Base-by-base conservation (phyloP, 2,329 filamentous ascomycete species). In the Colletotrichum siamense region DNA sequence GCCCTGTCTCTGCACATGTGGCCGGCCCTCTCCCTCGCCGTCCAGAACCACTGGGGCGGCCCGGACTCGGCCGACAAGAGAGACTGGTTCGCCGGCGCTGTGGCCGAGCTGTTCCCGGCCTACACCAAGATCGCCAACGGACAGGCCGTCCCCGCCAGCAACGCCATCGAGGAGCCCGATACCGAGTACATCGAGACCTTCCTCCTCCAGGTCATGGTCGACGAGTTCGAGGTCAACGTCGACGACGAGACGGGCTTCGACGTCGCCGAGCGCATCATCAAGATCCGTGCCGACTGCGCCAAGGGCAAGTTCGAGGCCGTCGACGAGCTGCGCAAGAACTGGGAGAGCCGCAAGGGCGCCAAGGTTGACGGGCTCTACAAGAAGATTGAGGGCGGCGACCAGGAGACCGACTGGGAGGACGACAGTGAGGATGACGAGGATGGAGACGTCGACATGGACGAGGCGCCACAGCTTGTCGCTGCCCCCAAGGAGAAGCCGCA, bases 201-300 rank as follows among this genome's bases (percentile, higher is more conserved):
- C 68, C 88, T 99, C 64, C 88, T 98, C 63, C 95, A 98, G 81
- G 93, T 98, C 77, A 97, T 99, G 94, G 91, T 94, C 78, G 97
- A 99, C 86, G 97, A 99, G 85, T 99, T 99, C 82, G 96, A 98
- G 81, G 94, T 97, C 71, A 94, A 95, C 73, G 92, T 98, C 32
- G 97, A 99, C 81, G 97, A 99, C 84, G 96, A 96, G 80, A 96
- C 94, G 64, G 94, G 93, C 39, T 92, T 91, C 69, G 91, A 93
- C 72, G 91, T 98, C 8, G 96, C 96, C 12, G 88, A 89, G 75
- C 89, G 93, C 80, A 95, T 99, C 75, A 86, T 98, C 83, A 88
- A 89, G 69, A 86, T 96, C 78, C 89, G 92, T 80, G 88, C 88
- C 75, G 90, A 94, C 82, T 92, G 93, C 80, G 87, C 89, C 74